Base-by-base conservation (phyloP, 257 asterid species). In the Solanum arcanum region DNA sequence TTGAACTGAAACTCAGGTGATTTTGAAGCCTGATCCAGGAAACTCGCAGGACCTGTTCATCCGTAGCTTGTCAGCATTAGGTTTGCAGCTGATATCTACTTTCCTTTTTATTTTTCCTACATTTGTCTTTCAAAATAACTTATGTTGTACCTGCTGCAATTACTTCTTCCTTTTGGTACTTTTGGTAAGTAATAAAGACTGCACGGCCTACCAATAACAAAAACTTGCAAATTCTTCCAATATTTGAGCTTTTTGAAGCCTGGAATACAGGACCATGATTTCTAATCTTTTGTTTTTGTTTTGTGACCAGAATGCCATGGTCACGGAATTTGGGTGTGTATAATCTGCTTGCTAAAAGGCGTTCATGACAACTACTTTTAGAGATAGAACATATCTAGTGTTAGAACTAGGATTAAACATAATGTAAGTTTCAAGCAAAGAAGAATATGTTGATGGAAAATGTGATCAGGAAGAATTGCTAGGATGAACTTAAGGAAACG, bases 11-110 rank as follows among this genome's bases (percentile, higher is more conserved):
- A 89, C 85, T 87, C 92, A 97, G 99, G 99, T 97, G 91, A 94
- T 97, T 91, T 84, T 97, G 96, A 97, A 97, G 96, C 99, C 99
- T 84, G 99, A 96, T 90, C 99, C 99, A 86, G 99, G 99, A 89
- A 97, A 97, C 90, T 95, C 99, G 6, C 99, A 97, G 88, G 99
- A 97, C 91, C 91, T 97, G 88, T 96, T 97, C 91, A 95, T 97
- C 86, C 91, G 97, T 91, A 97, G 99, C 93, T 93, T 97, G 91
- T 96, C 99, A 23, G 99, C 99, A 84, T 90, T 97, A 94, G 99
- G 99, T 96, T 89, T 86, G 86, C 80, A 25, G 59, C 87, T 39
- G 7, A 60, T 12, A 88, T 21, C 44, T n/a, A 20, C 42, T 59
- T 87, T 14, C 21, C 72, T 35, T 59, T 29, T 60, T 42, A 21